Conservation (phyloP, 805 yeast species). For the Yarrowia bubula region DNA sequence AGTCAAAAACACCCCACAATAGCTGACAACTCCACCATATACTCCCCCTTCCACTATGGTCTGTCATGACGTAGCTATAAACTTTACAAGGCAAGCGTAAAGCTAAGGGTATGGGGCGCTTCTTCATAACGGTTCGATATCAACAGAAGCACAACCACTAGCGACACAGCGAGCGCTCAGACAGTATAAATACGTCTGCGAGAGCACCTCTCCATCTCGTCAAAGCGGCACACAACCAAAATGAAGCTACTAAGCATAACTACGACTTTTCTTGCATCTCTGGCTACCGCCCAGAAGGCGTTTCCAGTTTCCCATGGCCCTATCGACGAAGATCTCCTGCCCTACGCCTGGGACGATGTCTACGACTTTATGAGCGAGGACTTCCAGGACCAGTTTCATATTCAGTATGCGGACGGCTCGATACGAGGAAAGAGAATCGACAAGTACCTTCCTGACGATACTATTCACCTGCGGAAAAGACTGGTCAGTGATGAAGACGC, state of each 20-base stretch:
- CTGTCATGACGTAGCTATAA: too few relatives aligned
- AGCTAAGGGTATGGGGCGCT: too few relatives aligned
- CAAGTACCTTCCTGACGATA: neutral
- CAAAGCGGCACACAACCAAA: neutral
- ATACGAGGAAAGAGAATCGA: conserved; percentile 4
- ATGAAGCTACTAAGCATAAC: neutral
- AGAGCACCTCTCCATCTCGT: too few relatives aligned
- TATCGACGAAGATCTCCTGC: neutral
- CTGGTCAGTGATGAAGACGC: conserved; percentile 2
- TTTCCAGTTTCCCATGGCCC: neutral
- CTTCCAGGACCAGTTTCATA: conserved; percentile 18
- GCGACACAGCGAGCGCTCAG: too few relatives aligned
- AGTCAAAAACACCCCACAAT: too few relatives aligned
- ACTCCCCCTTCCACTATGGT: too few relatives aligned
- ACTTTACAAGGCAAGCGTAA: too few relatives aligned
- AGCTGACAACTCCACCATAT: too few relatives aligned
- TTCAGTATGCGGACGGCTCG: conserved; percentile 3
- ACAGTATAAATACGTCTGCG: too few relatives aligned
- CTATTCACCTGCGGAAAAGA: neutral
- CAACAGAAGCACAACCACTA: too few relatives aligned
- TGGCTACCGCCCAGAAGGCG: neutral
- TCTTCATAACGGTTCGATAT: too few relatives aligned
- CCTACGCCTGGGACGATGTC: conserved; percentile 10
- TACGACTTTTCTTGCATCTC: neutral
- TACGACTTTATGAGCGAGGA: conserved; percentile 9